Evolutionary conservation across 441 rosid genomes (phyloP).

Genomic region (Mallotus repandus): DNA sequence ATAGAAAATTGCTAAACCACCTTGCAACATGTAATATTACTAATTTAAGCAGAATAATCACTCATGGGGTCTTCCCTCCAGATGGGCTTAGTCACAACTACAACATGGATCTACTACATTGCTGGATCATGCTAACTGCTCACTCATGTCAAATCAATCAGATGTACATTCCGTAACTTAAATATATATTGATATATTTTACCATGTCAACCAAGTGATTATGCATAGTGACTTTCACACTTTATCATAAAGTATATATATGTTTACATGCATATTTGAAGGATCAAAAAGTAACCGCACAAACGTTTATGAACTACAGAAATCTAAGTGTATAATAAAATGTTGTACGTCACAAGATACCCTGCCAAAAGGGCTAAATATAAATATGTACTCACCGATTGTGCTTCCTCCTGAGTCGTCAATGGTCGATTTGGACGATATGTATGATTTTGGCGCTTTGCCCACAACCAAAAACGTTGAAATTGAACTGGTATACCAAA

Average conservation of each 20-base stretch:
- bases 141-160: too few relatives aligned
- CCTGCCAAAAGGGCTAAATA: not conserved
- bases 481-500: conserved; percentile 81
- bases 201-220: not conserved
- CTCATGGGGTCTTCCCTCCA: not conserved
- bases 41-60: not conserved
- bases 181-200: not conserved
- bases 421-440: conserved; percentile 96
- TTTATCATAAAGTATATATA: not conserved
- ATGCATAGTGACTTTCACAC: not conserved
- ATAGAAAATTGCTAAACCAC: too few relatives aligned
- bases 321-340: not conserved
- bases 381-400: conserved; percentile 47
- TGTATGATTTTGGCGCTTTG: conserved; percentile 96
- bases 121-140: too few relatives aligned
- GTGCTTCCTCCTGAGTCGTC: conserved; percentile 78
- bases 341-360: not conserved
- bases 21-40: too few relatives aligned
- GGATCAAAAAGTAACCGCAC: not conserved
- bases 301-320: not conserved
- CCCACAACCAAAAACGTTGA: conserved; percentile 98
- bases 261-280: too few relatives aligned
- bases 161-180: too few relatives aligned
- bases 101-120: not conserved
- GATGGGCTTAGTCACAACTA: not conserved